These are phyloP conservation scores for Pseudognaphalium luteoalbum DNA, from an alignment of 129 eudicot genomes.

Conservation along the genomic window DNA sequence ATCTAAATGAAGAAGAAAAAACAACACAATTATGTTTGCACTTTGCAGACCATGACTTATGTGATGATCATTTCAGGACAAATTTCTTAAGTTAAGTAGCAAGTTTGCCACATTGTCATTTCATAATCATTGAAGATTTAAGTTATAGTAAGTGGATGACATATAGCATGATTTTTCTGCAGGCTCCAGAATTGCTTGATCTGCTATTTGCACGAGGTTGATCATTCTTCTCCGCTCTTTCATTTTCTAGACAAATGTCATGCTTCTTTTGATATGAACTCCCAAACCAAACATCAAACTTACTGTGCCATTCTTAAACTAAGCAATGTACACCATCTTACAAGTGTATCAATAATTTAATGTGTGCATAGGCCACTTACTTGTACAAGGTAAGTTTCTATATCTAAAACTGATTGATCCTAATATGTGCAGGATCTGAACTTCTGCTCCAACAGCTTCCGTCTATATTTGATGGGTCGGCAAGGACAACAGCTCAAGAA, in stretches of 20 bases:
- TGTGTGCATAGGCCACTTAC: no score
- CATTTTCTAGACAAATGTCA: background rate
- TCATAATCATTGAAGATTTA: background rate
- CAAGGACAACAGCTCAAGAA: constrained; percentile 55
- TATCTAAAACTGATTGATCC: no score
- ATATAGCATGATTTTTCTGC: constrained; percentile 25
- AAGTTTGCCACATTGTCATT: background rate
- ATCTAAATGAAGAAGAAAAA: background rate
- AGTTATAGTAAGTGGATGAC: background rate
- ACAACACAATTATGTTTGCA: background rate
- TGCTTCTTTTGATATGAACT: background rate
- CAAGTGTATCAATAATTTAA: no score
- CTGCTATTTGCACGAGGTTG: constrained; percentile 64
- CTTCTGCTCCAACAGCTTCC: constrained; percentile 88
- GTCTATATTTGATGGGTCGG: constrained; percentile 85
- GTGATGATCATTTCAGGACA: background rate
- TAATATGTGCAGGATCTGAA: constrained; percentile 35
- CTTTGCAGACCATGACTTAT: constrained; percentile 6
- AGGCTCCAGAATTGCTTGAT: constrained; percentile 92
- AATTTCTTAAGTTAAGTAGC: background rate
- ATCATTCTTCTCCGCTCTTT: background rate
- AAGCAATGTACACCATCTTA: no score
- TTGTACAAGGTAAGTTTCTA: no score
- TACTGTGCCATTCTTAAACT: no score
- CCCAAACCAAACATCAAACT: background rate